Evolutionary conservation across 345 rosid genomes (phyloP).

Genomic region (Conringia planisiliqua): DNA sequence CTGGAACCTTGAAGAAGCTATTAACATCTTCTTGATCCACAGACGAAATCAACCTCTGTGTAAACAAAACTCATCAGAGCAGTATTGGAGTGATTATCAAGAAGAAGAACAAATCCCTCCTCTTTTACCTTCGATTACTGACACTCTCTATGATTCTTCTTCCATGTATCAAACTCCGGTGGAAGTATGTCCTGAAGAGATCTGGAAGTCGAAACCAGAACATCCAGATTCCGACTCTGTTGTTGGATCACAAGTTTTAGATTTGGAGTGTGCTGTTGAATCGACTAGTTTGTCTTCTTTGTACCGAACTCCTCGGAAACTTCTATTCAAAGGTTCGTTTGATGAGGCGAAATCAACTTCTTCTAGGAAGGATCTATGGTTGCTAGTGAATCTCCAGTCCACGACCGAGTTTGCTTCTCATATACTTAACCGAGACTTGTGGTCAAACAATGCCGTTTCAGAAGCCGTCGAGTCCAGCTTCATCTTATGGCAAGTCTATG

Average conservation of each 20-base stretch:
- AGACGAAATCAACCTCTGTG: neutral
- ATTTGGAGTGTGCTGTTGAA: neutral
- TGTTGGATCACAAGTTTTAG: neutral
- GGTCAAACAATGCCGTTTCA: conserved; percentile 81
- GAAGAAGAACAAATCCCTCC: neutral
- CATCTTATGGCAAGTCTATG: conserved; percentile 71
- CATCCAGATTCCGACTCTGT: neutral
- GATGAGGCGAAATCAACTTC: conserved; percentile 70
- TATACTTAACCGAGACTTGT: conserved; percentile 78
- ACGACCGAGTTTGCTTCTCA: conserved; percentile 71
- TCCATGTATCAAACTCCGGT: neutral
- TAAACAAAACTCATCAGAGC: neutral
- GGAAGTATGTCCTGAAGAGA: neutral
- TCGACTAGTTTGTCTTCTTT: conserved; percentile 42
- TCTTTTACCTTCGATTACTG: neutral
- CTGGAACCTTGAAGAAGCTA: conserved; percentile 10
- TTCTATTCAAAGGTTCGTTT: conserved; percentile 74
- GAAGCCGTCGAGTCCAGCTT: conserved; percentile 62
- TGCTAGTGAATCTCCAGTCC: conserved; percentile 81
- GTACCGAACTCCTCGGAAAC: conserved; percentile 63
- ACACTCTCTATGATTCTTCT: neutral
- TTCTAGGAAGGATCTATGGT: conserved; percentile 65
- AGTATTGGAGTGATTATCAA: neutral
- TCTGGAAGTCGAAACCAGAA: neutral
- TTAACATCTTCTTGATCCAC: neutral